phyloP scores from a whole-genome alignment of 139 green algal genomes.

The Spirogloea muscicola region DNA sequence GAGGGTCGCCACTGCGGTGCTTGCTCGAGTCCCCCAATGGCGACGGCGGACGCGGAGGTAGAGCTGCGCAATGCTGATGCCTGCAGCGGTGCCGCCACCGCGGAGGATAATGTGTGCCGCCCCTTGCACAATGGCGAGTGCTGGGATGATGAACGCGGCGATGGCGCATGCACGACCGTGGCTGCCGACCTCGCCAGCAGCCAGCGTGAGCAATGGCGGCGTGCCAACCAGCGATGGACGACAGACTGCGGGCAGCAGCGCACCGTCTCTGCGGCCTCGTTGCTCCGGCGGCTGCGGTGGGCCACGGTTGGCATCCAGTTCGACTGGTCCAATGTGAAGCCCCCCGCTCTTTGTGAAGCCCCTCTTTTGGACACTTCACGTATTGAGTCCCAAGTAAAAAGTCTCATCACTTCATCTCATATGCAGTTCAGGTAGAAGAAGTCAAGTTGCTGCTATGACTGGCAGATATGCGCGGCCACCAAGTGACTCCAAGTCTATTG shows the following conservation, averaged over 20 bases:
- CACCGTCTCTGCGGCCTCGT: neutral
- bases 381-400: too few species aligned
- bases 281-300: conserved; percentile 80
- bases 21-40: too few species aligned
- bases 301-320: conserved; percentile 71
- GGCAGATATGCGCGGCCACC: too few species aligned
- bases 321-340: conserved; percentile 60
- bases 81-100: neutral
- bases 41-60: neutral
- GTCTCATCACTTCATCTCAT: too few species aligned
- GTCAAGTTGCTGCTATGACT: too few species aligned
- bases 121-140: neutral
- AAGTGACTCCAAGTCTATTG: too few species aligned
- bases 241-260: neutral
- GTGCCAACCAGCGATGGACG: neutral
- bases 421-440: too few species aligned
- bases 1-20: too few species aligned
- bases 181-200: neutral
- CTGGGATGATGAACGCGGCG: neutral
- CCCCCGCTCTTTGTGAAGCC: too few species aligned
- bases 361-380: too few species aligned
- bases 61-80: neutral
- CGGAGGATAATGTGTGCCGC: neutral
- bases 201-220: too few species aligned
- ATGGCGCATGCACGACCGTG: neutral